These are phyloP conservation scores for Euphorbia lathyris DNA, from an alignment of 345 rosid genomes.

Conservation along the genomic window DNA sequence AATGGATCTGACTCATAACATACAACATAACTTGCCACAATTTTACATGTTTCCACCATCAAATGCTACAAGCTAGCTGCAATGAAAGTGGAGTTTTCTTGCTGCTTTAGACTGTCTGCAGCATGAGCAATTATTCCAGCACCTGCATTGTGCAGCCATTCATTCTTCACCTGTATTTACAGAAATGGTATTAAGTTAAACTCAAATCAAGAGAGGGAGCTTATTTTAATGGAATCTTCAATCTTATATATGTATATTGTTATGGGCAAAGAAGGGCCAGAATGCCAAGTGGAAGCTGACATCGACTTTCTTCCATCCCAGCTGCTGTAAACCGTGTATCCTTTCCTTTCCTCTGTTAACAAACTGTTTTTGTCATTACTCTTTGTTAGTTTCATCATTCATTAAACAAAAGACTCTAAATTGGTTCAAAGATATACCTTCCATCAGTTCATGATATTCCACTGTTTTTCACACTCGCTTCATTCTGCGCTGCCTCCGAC, in stretches of 20 bases:
- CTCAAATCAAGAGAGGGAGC: not conserved
- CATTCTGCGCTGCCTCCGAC: conserved; percentile 79
- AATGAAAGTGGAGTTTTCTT: conserved; percentile 51
- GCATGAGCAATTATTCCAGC: conserved; percentile 90
- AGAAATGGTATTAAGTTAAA: too few relatives aligned
- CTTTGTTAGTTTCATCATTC: not conserved
- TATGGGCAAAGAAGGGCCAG: conserved; percentile 96
- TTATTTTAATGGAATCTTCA: not conserved
- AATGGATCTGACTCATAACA: too few relatives aligned
- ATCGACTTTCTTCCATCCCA: conserved; percentile 95
- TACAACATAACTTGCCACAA: not conserved
- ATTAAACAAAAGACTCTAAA: not conserved
- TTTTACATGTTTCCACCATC: not conserved
- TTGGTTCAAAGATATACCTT: conserved; percentile 46
- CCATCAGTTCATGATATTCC: conserved; percentile 79
- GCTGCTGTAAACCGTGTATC: conserved; percentile 77
- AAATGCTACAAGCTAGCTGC: conserved; percentile 58
- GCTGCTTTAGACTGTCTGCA: conserved; percentile 84
- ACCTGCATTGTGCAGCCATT: conserved; percentile 81
- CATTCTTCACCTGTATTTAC: conserved; percentile 85
- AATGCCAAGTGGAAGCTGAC: conserved; percentile 91
- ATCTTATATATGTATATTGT: conserved; percentile 71
- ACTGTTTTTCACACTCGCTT: conserved; percentile 55
- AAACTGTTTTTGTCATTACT: conserved; percentile 9
- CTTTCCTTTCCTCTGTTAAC: conserved; percentile 84